Conservation (phyloP, 495 filamentous ascomycete genomes). For the Penicillium desertorum region DNA sequence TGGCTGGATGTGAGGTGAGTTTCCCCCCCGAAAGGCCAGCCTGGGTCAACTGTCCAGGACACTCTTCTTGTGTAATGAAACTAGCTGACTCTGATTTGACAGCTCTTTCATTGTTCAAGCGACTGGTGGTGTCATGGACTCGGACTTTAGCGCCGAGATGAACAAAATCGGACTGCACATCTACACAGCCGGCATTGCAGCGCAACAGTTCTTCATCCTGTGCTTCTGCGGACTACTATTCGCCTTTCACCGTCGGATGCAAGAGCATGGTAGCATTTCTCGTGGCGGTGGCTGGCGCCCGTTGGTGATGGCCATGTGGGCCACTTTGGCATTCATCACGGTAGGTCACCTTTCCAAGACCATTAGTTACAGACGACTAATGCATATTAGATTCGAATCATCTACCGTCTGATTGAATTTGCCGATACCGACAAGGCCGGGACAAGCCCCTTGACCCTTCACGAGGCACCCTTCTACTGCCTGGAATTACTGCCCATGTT, state of each 20-base stretch:
- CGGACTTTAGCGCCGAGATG: constrained; percentile 11
- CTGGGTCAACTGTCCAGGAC: too few species aligned
- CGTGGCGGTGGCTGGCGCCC: too few species aligned
- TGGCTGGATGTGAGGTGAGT: constrained; percentile 51
- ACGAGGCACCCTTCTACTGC: constrained; percentile 54
- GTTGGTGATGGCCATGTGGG: too few species aligned
- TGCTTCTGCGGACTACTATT: constrained; percentile 40
- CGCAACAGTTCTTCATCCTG: constrained; percentile 57
- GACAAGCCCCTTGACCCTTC: constrained; percentile 27
- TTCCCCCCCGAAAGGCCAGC: not conserved
- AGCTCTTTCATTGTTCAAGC: constrained; percentile 57
- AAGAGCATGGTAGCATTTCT: constrained; percentile 25
- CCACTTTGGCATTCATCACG: constrained; percentile 37
- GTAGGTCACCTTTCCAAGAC: constrained; percentile 5
- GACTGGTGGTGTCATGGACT: constrained; percentile 38
- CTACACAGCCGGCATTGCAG: constrained; percentile 55
- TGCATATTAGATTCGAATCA: constrained; percentile 46
- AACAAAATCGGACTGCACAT: constrained; percentile 47
- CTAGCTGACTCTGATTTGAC: constrained; percentile 6
- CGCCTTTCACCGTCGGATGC: constrained; percentile 43
- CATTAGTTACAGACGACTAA: not conserved
- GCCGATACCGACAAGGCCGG: constrained; percentile 36
- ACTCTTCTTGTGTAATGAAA: too few species aligned
- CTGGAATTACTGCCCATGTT: constrained; percentile 60
- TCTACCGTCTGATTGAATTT: constrained; percentile 60